Base-by-base conservation (phyloP, 495 filamentous ascomycete genomes). In the Trichoderma reesei region DNA sequence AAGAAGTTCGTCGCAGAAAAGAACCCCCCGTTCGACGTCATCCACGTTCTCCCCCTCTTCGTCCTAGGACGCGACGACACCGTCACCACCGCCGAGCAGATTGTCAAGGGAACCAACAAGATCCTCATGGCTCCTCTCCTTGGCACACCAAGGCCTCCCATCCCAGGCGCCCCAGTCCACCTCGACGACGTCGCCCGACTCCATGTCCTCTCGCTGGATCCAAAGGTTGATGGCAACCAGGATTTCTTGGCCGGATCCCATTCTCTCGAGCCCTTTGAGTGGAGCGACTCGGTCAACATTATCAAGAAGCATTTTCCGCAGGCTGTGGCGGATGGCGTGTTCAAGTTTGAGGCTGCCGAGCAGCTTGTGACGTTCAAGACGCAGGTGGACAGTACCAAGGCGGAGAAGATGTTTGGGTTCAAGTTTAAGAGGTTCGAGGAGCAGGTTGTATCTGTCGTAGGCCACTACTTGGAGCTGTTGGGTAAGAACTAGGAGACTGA, bases 331-430 rank as follows among this genome's bases (percentile, higher is more conserved):
- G 72, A 67, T 14, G 68, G 70, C 5, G 42, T 68, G 1, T 67
- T 80, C 41, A 72, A 72, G 5, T 67, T 79, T 36, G 51, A 56
- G 20, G 18, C 26, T 34, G 31, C 34, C 16, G 26, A 31, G 26
- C 10, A 31, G 11, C 2, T 56, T 9, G 51, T 56, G 51, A 56
- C 51, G 26, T 10, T 36, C 26, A 11, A 56, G 20, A 33, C 51
- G 5, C 8, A 56, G 26, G 51, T 56, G 11, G 76, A 80, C 68
- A 69, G 72, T 14, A 69, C 66, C 16, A 64, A 73, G 10, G 76
- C 75, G 11, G 75, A 80, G 65, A 69, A 71, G 60, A 60, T 71
- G n/a, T 77, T 85, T 63, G 80, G 78, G 0, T 73, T 78, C 66
- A 68, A 71, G 61, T 72, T 79, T 61, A 67, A 64, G 41, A 67